A percentile compares a stretch with the other conserved stretches of the same genome.
Conservation (phyloP, 306 rosid species). For the Ceratonia siliqua region DNA sequence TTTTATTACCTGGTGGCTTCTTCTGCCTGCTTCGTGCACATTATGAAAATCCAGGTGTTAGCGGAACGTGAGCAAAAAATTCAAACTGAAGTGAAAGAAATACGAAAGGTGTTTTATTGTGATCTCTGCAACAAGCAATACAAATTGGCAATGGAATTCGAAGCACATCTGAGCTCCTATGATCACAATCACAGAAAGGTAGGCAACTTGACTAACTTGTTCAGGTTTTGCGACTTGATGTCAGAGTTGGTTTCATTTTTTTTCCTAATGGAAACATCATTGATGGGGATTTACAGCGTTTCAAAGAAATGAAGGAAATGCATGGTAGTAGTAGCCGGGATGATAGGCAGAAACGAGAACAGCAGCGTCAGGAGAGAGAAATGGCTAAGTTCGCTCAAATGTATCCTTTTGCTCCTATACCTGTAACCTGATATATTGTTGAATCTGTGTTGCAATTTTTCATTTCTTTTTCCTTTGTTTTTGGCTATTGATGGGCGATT, state of each 20-base stretch:
- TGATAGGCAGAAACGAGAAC: slow-evolving; percentile 90
- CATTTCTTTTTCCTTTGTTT: not conserved
- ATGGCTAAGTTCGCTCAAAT: slow-evolving; percentile 87
- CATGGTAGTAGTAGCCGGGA: slow-evolving; percentile 88
- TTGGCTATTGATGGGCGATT: not conserved
- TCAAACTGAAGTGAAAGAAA: slow-evolving; percentile 93
- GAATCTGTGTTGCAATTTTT: too few species aligned
- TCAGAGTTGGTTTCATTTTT: not conserved
- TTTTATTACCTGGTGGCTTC: slow-evolving; percentile 99
- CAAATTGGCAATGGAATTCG: slow-evolving; percentile 94
- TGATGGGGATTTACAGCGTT: slow-evolving; percentile 61
- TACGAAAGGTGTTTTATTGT: slow-evolving; percentile 91
- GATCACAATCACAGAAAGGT: slow-evolving; percentile 98
- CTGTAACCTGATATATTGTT: not conserved
- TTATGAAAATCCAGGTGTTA: slow-evolving; percentile 97
- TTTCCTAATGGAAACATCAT: slow-evolving; percentile 17
- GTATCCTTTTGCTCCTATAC: slow-evolving; percentile 39
- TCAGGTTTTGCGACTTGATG: not conserved
- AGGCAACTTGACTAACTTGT: slow-evolving; percentile 13
- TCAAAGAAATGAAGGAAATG: slow-evolving; percentile 97
- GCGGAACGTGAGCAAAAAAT: slow-evolving; percentile 98
- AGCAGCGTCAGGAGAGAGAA: slow-evolving; percentile 89
- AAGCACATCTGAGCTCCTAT: slow-evolving; percentile 93
- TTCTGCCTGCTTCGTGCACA: slow-evolving; percentile 99
- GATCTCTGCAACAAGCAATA: slow-evolving; percentile 98